Evolutionary conservation across 192 early-diverging fungal species (phyloP), one percentile per base, ranked within the genome.

Genomic region (Thamnidium elegans): DNA sequence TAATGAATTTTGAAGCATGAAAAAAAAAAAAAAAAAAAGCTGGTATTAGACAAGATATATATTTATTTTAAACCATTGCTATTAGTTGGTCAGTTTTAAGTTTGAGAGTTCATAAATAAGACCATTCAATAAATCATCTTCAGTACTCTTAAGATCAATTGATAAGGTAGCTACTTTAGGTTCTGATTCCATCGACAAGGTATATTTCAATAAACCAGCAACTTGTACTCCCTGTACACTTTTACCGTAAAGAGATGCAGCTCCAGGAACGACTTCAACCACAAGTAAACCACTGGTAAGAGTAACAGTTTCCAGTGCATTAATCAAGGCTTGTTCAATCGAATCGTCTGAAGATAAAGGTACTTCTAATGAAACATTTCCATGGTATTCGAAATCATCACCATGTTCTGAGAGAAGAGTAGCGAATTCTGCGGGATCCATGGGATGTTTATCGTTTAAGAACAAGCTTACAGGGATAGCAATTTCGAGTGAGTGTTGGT

Each of bases 201-300:
- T 14, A 65, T 64, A 70, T 52, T 87, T 87, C 58, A 84, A 69
- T 51, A 87, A 55, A 17, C 81, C 85, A 0, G 82, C 85, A 19
- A 84, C 69, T 56, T 84, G 79, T 50, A 75, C 75, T 5, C 78
- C 81, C 48, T 85, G 79, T 31, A 79, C 80, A 31, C 74, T 81
- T 47, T 74, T 76, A 14, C 81, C 85, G 66, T 85, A 87, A 36
- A 87, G 75, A 10, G 83, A 82, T 6, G 82, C 84, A 0, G 84
- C 85, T 7, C 80, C 78, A 26, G 79, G 78, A 11, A 85, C 76
- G 19, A 79, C 68, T 45, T 87, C 81, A 6, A 87, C 85, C 13
- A 87, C 68, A 56, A 81, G 80, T 6, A 81, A 66, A 4, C 84
- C 77, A 2, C 77, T 84, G 1, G 75, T 58, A 14, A 67, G 45